Base-by-base conservation (phyloP, 257 asterid genomes). In the Scutellaria galericulata region DNA sequence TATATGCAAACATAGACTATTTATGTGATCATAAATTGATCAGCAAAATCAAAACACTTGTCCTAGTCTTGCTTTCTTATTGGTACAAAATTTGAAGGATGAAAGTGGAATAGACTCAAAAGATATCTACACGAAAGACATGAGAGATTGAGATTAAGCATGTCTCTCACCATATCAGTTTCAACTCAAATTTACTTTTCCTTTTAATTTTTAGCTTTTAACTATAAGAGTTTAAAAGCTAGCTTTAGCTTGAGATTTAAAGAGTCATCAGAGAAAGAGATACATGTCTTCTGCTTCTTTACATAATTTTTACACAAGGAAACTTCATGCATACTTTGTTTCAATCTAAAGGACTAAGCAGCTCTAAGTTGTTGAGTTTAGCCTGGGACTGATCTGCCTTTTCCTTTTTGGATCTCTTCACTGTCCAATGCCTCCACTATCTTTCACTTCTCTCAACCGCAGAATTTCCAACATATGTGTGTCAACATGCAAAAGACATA, bases 361-460 rank as follows among this genome's bases (percentile, higher is more conserved):
- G 58, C 58, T 81, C 82, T 37, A 77, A 70, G 63, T 83, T 77
- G 48, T 87, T 68, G 15, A 24, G 61, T 46, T 11, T 45, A 37
- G 18, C 18, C 18, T 18, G 18, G 18, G 18, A 18, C 18, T 18
- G 18, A 18, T 18, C 18, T 18, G 18, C 18, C 18, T 18, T 18
- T 18, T 18, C 18, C 18, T 18, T 18, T 18, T 18, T 44, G 8
- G 46, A 44, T 64, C 12, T 20, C 45, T 45, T 45, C 46, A 46
- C 39, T 22, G 70, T 45, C 20, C 70, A 24, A 24, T 24, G 27
- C 27, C 27, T 24, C 27, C 27, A 54, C 8, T 13, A 13, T 22
- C 48, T 48, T 24, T 31, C 68, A 63, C 18, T 46, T 41, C 71
- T 8, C 41, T 42, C 55, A 64, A 64, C 7, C 11, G 20, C 22